These are phyloP conservation scores for Ajuga reptans DNA, from an alignment of 305 asterid genomes.

Conservation along the genomic window DNA sequence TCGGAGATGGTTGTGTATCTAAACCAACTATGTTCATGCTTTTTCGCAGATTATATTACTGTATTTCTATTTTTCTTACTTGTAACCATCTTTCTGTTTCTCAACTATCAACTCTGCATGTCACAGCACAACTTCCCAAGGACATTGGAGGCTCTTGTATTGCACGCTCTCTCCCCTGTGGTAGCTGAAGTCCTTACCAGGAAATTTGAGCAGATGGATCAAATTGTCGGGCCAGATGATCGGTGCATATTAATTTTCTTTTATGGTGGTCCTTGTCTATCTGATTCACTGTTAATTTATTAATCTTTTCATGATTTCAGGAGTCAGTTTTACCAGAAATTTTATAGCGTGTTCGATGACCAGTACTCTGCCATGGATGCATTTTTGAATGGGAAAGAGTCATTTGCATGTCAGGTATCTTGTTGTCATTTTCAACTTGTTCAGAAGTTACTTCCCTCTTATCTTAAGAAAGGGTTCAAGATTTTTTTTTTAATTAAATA, in stretches of 20 bases:
- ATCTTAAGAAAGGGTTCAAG: slow-evolving; percentile 4
- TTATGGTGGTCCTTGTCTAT: slow-evolving; percentile 16
- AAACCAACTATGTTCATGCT: slow-evolving; percentile 13
- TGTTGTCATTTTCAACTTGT: slow-evolving; percentile 10
- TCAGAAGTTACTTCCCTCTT: not conserved
- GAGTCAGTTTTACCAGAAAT: slow-evolving; percentile 60
- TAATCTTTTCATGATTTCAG: slow-evolving; percentile 31
- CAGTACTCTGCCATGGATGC: slow-evolving; percentile 68
- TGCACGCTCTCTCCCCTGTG: slow-evolving; percentile 77
- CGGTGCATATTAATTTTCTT: slow-evolving; percentile 34
- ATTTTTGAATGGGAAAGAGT: slow-evolving; percentile 76
- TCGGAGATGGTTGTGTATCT: slow-evolving; percentile 6
- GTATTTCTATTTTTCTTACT: not conserved
- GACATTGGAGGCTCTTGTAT: slow-evolving; percentile 71
- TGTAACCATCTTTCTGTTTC: slow-evolving; percentile 8
- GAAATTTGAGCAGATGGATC: slow-evolving; percentile 91
- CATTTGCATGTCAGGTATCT: slow-evolving; percentile 49
- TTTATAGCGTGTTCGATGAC: slow-evolving; percentile 73
- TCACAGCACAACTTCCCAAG: slow-evolving; percentile 81
- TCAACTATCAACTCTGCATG: slow-evolving; percentile 21
- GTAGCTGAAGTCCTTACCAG: slow-evolving; percentile 79
- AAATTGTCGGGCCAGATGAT: slow-evolving; percentile 46
- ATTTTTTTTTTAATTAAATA: not conserved
- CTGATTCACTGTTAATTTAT: slow-evolving; percentile 16
- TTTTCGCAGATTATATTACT: slow-evolving; percentile 16